Base-by-base conservation (phyloP, 1,139 yeast genomes). In the Blastobotrys aristatus region DNA sequence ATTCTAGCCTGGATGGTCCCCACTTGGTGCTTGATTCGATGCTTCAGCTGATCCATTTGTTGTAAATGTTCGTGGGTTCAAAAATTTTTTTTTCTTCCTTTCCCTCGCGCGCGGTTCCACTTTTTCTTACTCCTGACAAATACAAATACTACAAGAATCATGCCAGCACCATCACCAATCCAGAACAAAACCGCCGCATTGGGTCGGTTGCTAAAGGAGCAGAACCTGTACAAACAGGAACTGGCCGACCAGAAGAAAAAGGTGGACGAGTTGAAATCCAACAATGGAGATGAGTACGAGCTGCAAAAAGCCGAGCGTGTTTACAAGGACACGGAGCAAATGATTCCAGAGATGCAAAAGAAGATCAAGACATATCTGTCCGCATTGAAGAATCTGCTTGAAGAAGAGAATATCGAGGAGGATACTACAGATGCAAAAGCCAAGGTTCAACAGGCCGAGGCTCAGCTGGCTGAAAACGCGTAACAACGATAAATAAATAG, bases 181-280 rank as follows among this genome's bases (percentile, higher is more conserved):
- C 86, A 84, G 58, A 87, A 89, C 66, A 88, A 88, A 60, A 74
- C 78, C 44, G 79, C 77, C 54, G 94, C 96, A 2, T 72, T 89
- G 46, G 76, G 77, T 54, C 74, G 96, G 52, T 73, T 90, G 34
- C 60, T 84, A 47, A 87, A 87, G 58, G 97, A 89, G 62, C 81
- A 83, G 56, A 62, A 62, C 14, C 70, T 80, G 38, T 89, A 88
- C 63, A 69, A 74, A 44, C 72, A 75, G 50, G 96, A 89, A 61
- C 73, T 79, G 31, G 65, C 65, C 14, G 88, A 84, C 48, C 88
- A 84, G 56, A 73, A 76, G 40, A 66, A 67, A 3, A 67, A 62
- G 44, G 66, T 79, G 64, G 76, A 73, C 44, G 52, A 68, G 17
- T 52, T 74, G 53, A 61, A 60, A 53, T 64, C 68, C 42, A 54